Conservation (phyloP, 768 basidiomycete genomes). For the Podaxis sp. region DNA sequence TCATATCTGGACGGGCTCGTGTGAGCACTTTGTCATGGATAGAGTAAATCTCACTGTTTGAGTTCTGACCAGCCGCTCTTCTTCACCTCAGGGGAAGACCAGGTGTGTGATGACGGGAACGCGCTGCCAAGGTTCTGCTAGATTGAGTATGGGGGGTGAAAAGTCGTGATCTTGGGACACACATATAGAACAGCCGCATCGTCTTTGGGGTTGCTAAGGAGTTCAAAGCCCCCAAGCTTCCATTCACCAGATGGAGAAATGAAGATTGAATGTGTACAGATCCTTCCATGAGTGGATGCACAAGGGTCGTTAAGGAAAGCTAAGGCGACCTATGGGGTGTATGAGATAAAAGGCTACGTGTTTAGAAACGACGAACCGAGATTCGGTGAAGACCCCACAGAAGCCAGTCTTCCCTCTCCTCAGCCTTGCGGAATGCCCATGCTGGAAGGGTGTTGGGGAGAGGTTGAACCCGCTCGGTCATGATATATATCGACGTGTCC, state of each 20-base stretch:
- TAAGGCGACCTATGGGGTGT: constrained; percentile 64
- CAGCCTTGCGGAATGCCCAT: constrained; percentile 57
- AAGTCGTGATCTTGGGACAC: constrained; percentile 24
- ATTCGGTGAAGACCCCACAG: constrained; percentile 92
- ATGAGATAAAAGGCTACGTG: constrained; percentile 7
- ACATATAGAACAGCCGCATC: constrained; percentile 78
- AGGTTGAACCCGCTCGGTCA: constrained; percentile 91
- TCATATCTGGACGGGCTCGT: constrained; percentile 30
- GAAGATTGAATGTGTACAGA: constrained; percentile 75
- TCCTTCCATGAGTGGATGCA: constrained; percentile 77
- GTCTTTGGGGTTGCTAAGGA: constrained; percentile 81
- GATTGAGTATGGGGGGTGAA: not conserved
- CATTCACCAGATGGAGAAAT: constrained; percentile 94
- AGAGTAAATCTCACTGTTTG: constrained; percentile 59
- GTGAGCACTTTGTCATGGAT: not conserved
- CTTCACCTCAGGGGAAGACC: constrained; percentile 83
- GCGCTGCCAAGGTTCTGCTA: constrained; percentile 60
- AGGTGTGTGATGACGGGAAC: constrained; percentile 54
- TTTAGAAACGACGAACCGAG: constrained; percentile 50
- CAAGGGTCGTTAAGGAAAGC: constrained; percentile 86
- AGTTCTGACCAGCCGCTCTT: constrained; percentile 79
- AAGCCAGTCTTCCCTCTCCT: constrained; percentile 81
- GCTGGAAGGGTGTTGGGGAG: constrained; percentile 56
- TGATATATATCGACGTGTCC: constrained; percentile 82
- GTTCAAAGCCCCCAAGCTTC: constrained; percentile 93